These are phyloP conservation scores for Pseudocercospora crystallina DNA, from an alignment of 2,329 filamentous ascomycete species.

Conservation along the genomic window DNA sequence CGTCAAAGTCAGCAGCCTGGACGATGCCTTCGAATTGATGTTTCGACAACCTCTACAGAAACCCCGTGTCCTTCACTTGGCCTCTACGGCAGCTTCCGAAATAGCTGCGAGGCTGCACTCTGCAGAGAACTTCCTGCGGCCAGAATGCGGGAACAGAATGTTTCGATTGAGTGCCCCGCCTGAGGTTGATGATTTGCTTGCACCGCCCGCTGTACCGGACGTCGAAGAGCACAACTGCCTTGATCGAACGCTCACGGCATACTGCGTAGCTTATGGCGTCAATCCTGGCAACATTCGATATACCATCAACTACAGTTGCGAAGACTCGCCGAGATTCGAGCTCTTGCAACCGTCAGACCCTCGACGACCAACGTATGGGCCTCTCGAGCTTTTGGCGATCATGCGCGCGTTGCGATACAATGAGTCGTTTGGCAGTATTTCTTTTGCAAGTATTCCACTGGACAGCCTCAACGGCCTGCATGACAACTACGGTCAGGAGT, in stretches of 20 bases:
- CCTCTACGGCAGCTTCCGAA: conserved; percentile 63
- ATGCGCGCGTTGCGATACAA: conserved; percentile 70
- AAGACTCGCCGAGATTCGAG: conserved; percentile 67
- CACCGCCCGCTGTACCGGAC: conserved; percentile 49
- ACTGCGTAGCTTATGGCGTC: conserved; percentile 67
- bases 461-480: conserved; percentile 62
- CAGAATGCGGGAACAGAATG: conserved; percentile 64
- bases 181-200: conserved; percentile 53
- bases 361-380: conserved; percentile 55
- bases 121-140: conserved; percentile 63
- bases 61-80: conserved; percentile 58
- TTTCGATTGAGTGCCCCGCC: conserved; percentile 62
- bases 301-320: conserved; percentile 59
- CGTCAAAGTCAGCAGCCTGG: conserved; percentile 59
- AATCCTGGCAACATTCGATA: conserved; percentile 68
- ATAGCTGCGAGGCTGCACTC: conserved; percentile 63
- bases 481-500: conserved; percentile 61
- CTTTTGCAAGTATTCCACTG: conserved; percentile 64
- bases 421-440: conserved; percentile 66
- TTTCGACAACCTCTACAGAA: conserved; percentile 59
- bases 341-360: conserved; percentile 58
- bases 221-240: conserved; percentile 62
- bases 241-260: conserved; percentile 67
- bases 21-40: conserved; percentile 66
- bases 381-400: conserved; percentile 67